phyloP scores from a whole-genome alignment of 441 rosid genomes.

The Melastoma candidum region DNA sequence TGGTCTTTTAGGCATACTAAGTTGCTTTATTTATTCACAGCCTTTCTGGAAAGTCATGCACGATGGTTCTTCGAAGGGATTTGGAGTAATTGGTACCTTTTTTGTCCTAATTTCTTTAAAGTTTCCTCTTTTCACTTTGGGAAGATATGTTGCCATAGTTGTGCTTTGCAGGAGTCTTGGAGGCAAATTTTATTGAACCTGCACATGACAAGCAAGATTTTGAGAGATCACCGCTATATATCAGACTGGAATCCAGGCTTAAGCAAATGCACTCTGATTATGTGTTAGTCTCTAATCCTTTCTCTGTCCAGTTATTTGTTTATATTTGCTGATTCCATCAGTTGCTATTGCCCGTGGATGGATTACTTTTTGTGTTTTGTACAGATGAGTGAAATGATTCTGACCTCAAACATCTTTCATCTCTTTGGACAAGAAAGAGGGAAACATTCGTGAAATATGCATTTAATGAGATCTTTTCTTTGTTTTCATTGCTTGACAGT shows the following conservation, averaged over 20 bases:
- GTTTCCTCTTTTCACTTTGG: constrained; percentile 9
- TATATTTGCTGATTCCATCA: constrained; percentile 2
- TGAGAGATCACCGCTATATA: constrained; percentile 78
- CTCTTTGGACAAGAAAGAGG: no score
- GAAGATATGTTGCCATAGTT: constrained; percentile 12
- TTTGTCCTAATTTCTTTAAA: constrained; percentile 13
- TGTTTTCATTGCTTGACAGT: no score
- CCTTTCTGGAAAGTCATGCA: constrained; percentile 82
- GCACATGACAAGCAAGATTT: constrained; percentile 98
- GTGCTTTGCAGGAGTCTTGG: constrained; percentile 58
- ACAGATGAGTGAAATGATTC: no score
- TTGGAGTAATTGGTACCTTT: constrained; percentile 66
- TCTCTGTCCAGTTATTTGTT: neutral
- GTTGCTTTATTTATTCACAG: constrained; percentile 33
- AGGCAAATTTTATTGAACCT: constrained; percentile 94
- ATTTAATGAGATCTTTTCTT: no score
- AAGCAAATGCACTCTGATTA: constrained; percentile 50
- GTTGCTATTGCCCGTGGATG: no score
- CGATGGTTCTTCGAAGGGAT: constrained; percentile 48
- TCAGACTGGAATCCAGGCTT: constrained; percentile 62
- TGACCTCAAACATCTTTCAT: no score
- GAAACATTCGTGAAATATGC: no score
- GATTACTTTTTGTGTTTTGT: no score
- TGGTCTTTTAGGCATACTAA: neutral
- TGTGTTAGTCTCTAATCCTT: constrained; percentile 45